Evolutionary conservation across 768 basidiomycete species (phyloP).

Genomic region (Boletus patriciae): DNA sequence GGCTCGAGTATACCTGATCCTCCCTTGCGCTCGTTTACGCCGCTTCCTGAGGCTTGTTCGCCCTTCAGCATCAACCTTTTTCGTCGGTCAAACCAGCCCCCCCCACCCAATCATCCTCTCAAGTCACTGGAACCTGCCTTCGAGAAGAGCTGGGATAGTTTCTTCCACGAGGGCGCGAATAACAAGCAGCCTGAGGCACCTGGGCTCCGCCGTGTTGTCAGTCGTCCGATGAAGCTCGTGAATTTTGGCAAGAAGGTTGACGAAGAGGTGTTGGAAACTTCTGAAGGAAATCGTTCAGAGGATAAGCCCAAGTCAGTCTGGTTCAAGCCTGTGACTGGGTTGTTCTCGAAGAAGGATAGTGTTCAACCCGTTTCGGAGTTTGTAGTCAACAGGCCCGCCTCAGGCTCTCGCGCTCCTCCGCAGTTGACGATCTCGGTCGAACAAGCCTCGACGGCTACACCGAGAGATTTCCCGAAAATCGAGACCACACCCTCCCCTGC

Average conservation of each 20-base stretch:
- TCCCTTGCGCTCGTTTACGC: constrained; percentile 49
- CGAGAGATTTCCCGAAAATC: constrained; percentile 28
- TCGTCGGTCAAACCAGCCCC: constrained; percentile 36
- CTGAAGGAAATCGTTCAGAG: constrained; percentile 25
- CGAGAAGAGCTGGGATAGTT: constrained; percentile 47
- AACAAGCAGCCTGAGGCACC: constrained; percentile 25
- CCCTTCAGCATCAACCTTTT: constrained; percentile 36
- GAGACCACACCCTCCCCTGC: constrained; percentile 30
- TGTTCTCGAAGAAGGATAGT: constrained; percentile 28
- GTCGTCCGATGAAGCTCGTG: constrained; percentile 43
- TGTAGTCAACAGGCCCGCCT: constrained; percentile 18
- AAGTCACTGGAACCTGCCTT: constrained; percentile 31
- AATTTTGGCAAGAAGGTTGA: constrained; percentile 42
- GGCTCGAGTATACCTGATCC: constrained; percentile 18
- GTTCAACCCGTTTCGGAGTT: constrained; percentile 16
- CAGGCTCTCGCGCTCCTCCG: constrained; percentile 26
- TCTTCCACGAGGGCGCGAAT: constrained; percentile 36
- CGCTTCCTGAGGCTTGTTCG: constrained; percentile 42
- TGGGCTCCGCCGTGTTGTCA: constrained; percentile 25
- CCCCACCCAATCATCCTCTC: constrained; percentile 26
- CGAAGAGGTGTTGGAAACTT: constrained; percentile 27
- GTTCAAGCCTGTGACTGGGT: constrained; percentile 38
- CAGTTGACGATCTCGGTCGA: constrained; percentile 47
- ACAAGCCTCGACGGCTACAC: constrained; percentile 33
- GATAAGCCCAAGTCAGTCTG: constrained; percentile 29